phyloP scores from a whole-genome alignment of 2,329 filamentous ascomycete species.

The Paraphoma sp. region DNA sequence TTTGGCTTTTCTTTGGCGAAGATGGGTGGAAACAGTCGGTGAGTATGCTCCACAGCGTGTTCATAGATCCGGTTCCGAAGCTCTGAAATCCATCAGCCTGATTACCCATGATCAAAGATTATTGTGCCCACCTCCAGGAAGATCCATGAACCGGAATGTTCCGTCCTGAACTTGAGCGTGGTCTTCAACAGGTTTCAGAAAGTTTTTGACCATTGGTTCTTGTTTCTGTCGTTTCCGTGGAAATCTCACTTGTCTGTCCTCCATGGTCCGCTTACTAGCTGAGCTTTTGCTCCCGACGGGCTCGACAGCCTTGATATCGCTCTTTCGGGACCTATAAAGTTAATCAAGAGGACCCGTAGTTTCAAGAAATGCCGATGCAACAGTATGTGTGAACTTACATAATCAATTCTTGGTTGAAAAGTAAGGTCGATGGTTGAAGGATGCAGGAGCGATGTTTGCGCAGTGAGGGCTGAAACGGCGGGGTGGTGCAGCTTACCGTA shows the following conservation, averaged over 20 bases:
- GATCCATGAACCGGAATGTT: slow-evolving; percentile 27
- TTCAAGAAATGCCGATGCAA: not conserved
- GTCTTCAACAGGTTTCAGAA: not conserved
- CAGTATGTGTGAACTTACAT: slow-evolving; percentile 7
- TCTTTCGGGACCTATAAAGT: slow-evolving; percentile 7
- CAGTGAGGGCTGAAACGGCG: slow-evolving; percentile 12
- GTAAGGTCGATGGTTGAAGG: not conserved
- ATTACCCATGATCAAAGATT: not conserved
- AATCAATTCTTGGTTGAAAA: not conserved
- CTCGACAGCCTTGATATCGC: slow-evolving; percentile 1
- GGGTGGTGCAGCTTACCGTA: not conserved
- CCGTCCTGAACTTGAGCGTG: not conserved
- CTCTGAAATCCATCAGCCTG: slow-evolving; percentile 18
- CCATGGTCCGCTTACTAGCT: slow-evolving; percentile 6
- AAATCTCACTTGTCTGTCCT: not conserved
- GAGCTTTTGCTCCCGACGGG: slow-evolving; percentile 4
- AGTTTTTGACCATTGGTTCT: not conserved
- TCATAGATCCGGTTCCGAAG: slow-evolving; percentile 35
- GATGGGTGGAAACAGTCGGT: slow-evolving; percentile 21
- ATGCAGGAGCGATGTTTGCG: slow-evolving; percentile 12
- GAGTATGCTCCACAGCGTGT: slow-evolving; percentile 12
- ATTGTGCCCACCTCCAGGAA: slow-evolving; percentile 27
- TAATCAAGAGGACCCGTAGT: slow-evolving; percentile 1
- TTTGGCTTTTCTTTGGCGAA: slow-evolving; percentile 1
- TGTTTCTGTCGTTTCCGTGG: slow-evolving; percentile 11